Percentiles rank a stretch among this genome's conserved stretches.
Evolutionary conservation across 2,329 filamentous ascomycete species (phyloP).

Genomic region (Metarhizium sp.): DNA sequence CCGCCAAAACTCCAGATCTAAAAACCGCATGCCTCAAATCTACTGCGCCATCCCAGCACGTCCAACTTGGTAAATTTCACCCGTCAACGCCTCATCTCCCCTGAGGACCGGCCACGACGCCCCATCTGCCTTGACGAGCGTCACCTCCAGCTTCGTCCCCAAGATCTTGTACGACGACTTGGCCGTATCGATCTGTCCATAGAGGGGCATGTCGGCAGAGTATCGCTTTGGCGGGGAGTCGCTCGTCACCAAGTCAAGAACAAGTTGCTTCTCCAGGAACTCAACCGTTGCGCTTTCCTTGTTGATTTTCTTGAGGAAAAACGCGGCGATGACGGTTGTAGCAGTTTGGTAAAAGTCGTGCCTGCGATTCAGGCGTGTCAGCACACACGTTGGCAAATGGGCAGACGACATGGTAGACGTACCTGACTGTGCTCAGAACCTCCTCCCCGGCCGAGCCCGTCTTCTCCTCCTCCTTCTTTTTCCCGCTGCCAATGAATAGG

Average conservation of each 20-base stretch:
- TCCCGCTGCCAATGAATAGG: constrained; percentile 73
- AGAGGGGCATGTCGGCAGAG: constrained; percentile 63
- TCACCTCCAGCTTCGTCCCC: constrained; percentile 82
- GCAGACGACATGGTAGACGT: constrained; percentile 16
- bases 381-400: not conserved
- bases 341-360: constrained; percentile 94
- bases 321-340: constrained; percentile 73
- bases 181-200: constrained; percentile 63
- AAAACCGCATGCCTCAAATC: not conserved
- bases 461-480: constrained; percentile 40
- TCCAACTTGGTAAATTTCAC: constrained; percentile 84
- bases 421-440: constrained; percentile 69
- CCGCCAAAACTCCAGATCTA: not conserved
- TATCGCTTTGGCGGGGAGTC: constrained; percentile 74
- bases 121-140: constrained; percentile 61
- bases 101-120: constrained; percentile 78
- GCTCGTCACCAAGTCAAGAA: constrained; percentile 75
- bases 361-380: constrained; percentile 11
- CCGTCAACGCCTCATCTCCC: constrained; percentile 58
- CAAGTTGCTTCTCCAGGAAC: constrained; percentile 54
- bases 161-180: constrained; percentile 73
- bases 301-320: constrained; percentile 96
- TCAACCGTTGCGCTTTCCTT: constrained; percentile 66
- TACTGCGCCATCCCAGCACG: constrained; percentile 47
- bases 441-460: constrained; percentile 51